Conservation (phyloP, 768 basidiomycete species). For the Baorangia bicolor region DNA sequence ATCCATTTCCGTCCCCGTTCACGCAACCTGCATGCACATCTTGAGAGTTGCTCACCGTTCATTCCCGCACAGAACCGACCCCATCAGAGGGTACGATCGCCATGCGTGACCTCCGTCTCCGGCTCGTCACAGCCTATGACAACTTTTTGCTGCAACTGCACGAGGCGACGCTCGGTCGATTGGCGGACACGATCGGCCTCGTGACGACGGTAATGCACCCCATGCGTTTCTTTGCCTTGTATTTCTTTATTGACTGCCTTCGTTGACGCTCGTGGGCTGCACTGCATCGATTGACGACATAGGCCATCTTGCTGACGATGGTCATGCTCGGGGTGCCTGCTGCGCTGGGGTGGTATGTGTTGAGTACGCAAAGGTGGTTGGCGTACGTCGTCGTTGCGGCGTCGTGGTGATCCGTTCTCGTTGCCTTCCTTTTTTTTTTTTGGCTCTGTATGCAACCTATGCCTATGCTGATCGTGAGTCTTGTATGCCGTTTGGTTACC, state of each 20-base stretch:
- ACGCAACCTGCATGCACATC: too few species aligned
- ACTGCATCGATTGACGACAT: not conserved
- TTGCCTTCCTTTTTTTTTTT: not conserved
- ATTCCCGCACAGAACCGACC: constrained; percentile 22
- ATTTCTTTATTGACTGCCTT: not conserved
- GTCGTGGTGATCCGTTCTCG: constrained; percentile 5
- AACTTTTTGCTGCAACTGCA: constrained; percentile 11
- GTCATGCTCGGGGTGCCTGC: constrained; percentile 18
- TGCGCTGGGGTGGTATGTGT: constrained; percentile 21
- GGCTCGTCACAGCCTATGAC: constrained; percentile 21
- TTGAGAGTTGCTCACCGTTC: not conserved
- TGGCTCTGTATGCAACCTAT: not conserved
- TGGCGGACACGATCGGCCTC: constrained; percentile 23
- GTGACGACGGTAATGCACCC: constrained; percentile 6
- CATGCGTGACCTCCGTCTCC: constrained; percentile 26
- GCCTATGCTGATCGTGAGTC: constrained; percentile 1
- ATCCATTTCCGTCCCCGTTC: not conserved
- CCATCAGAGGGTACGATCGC: constrained; percentile 22
- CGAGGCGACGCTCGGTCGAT: constrained; percentile 28
- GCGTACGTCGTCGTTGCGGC: not conserved
- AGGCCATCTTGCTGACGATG: constrained; percentile 23
- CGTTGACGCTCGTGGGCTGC: not conserved
- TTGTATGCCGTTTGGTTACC: not conserved
- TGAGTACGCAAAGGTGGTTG: constrained; percentile 11
- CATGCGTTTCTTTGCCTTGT: not conserved